These are phyloP conservation scores for Tetrapisispora fleetii DNA, from an alignment of 805 yeast species.

Conservation along the genomic window DNA sequence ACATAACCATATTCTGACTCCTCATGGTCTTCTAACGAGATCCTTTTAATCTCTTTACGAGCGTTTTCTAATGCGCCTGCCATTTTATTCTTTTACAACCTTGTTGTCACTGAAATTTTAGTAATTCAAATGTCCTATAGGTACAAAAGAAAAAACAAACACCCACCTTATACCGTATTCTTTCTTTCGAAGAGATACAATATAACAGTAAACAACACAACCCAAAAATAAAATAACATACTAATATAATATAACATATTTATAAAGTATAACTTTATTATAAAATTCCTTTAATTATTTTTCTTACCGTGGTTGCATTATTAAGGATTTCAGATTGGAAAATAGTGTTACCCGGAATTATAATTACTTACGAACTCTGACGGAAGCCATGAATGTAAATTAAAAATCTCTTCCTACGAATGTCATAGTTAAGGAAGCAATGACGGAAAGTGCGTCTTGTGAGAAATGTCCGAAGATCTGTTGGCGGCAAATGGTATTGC, in stretches of 20 bases:
- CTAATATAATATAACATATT: too few species aligned
- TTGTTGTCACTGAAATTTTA: background rate
- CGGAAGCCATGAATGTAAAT: too few species aligned
- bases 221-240: too few species aligned
- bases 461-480: too few species aligned
- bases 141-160: background rate
- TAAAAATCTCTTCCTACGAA: background rate
- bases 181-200: too few species aligned
- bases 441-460: too few species aligned
- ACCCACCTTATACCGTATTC: background rate
- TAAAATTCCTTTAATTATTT: background rate
- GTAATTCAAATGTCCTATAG: background rate
- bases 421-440: background rate
- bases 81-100: constrained; percentile 27
- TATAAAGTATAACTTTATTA: too few species aligned
- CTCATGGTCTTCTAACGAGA: constrained; percentile 61
- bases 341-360: background rate
- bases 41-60: constrained; percentile 82
- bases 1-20: constrained; percentile 83
- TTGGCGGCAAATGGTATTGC: too few species aligned
- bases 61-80: constrained; percentile 98
- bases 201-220: too few species aligned
- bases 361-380: background rate
- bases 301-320: background rate
- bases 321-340: background rate